These are phyloP conservation scores for Cyclotella baltica DNA, from an alignment of 108 stramenopile genomes.

Conservation along the genomic window DNA sequence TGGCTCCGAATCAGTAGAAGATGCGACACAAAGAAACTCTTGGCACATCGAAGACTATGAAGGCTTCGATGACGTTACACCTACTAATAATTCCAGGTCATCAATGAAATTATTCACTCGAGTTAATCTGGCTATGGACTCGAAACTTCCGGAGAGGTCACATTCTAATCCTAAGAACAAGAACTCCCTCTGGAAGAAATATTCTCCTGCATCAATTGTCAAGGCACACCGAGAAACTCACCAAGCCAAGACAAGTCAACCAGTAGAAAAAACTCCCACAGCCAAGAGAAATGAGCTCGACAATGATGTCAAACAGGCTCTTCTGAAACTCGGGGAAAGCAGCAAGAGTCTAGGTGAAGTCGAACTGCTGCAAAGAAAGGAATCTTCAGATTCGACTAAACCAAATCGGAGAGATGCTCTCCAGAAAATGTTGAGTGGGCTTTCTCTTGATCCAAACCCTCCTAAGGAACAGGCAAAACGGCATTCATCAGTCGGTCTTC, in stretches of 20 bases:
- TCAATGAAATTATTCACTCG: neutral
- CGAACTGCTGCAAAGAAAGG: neutral
- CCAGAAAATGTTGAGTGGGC: neutral
- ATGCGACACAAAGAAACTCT: neutral
- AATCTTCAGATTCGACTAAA: neutral
- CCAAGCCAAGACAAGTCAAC: no score
- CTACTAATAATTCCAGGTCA: neutral
- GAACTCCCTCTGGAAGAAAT: constrained; percentile 1
- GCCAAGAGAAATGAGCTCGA: no score
- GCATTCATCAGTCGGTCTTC: no score
- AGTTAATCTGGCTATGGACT: no score
- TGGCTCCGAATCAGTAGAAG: neutral
- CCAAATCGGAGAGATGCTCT: neutral
- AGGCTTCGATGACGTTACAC: neutral
- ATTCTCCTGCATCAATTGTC: neutral
- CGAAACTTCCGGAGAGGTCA: neutral
- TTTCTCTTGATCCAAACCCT: neutral
- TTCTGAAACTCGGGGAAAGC: constrained; percentile 12
- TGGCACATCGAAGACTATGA: constrained; percentile 1
- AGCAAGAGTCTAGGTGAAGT: neutral
- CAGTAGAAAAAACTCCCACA: no score
- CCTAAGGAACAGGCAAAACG: no score
- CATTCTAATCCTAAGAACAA: neutral
- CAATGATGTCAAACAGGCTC: constrained; percentile 18
- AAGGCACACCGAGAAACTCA: neutral